A percentile compares a stretch with the other conserved stretches of the same genome.
phyloP scores from a whole-genome alignment of 768 basidiomycete species.

The Calvatia gigantea region DNA sequence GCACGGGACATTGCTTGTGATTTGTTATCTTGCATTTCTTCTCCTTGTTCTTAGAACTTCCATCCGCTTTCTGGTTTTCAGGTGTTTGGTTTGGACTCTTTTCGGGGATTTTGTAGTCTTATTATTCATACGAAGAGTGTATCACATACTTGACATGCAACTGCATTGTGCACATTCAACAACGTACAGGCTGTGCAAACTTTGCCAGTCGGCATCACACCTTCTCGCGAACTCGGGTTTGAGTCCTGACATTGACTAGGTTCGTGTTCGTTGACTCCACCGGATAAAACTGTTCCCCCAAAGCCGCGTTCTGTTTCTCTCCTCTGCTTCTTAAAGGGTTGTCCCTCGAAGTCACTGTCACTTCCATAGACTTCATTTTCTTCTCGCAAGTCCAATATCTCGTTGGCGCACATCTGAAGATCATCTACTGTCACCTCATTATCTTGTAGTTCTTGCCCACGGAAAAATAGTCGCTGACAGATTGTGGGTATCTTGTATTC shows the following conservation, averaged over 20 bases:
- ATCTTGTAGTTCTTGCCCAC: constrained; percentile 61
- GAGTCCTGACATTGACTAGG: constrained; percentile 18
- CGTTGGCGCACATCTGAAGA: constrained; percentile 50
- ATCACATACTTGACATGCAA: constrained; percentile 46
- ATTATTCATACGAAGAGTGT: constrained; percentile 33
- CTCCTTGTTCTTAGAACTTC: constrained; percentile 7
- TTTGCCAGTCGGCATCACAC: constrained; percentile 27
- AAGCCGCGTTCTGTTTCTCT: constrained; percentile 67
- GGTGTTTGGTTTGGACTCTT: constrained; percentile 15
- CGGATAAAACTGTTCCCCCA: constrained; percentile 62
- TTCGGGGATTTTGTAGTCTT: constrained; percentile 21
- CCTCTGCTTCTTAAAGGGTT: constrained; percentile 33
- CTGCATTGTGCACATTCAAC: constrained; percentile 41
- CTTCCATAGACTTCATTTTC: constrained; percentile 59
- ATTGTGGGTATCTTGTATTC: constrained; percentile 69
- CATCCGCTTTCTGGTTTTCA: constrained; percentile 12
- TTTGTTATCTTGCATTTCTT: constrained; percentile 9
- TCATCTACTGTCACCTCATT: constrained; percentile 55
- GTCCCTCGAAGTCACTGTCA: constrained; percentile 42
- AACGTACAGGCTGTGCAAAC: constrained; percentile 59
- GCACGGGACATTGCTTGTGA: constrained; percentile 19
- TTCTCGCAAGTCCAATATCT: constrained; percentile 63
- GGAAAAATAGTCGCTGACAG: constrained; percentile 67
- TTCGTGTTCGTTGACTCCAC: constrained; percentile 27
- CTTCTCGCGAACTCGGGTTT: constrained; percentile 24